Evolutionary conservation across 176 grass and related monocot species (phyloP).

Genomic region (Triticum urartu): DNA sequence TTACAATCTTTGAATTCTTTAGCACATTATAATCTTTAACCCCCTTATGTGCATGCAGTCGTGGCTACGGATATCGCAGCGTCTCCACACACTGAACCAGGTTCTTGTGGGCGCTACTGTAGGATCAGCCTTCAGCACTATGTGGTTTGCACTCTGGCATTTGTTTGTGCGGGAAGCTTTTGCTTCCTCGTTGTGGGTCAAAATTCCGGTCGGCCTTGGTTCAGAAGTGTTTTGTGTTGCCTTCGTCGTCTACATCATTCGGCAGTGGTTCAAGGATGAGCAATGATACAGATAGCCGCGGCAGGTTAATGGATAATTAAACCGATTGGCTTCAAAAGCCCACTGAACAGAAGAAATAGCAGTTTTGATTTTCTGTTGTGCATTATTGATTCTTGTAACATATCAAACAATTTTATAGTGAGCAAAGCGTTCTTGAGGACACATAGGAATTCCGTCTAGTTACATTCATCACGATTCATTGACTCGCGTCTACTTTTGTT

Average conservation of each 20-base stretch:
- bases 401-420: no score
- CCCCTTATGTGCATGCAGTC: constrained; percentile 48
- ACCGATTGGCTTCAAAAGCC: not conserved
- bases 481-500: no score
- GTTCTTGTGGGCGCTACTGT: constrained; percentile 60
- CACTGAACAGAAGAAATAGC: not conserved
- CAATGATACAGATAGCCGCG: not conserved
- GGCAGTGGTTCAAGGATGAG: constrained; percentile 62
- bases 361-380: not conserved
- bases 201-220: constrained; percentile 36
- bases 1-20: not conserved
- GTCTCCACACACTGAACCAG: constrained; percentile 77
- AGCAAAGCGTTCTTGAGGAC: no score
- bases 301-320: not conserved
- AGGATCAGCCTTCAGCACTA: constrained; percentile 44
- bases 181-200: constrained; percentile 49
- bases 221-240: constrained; percentile 34
- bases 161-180: constrained; percentile 55
- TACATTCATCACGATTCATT: no score
- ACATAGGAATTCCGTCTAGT: no score
- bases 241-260: constrained; percentile 49
- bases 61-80: constrained; percentile 75
- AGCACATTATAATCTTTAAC: constrained; percentile 16
- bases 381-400: not conserved
- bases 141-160: constrained; percentile 78